Percentiles rank a stretch among this genome's conserved stretches.
phyloP scores from a whole-genome alignment of 371 early-diverging fungal species.

The Mortierella sp. region DNA sequence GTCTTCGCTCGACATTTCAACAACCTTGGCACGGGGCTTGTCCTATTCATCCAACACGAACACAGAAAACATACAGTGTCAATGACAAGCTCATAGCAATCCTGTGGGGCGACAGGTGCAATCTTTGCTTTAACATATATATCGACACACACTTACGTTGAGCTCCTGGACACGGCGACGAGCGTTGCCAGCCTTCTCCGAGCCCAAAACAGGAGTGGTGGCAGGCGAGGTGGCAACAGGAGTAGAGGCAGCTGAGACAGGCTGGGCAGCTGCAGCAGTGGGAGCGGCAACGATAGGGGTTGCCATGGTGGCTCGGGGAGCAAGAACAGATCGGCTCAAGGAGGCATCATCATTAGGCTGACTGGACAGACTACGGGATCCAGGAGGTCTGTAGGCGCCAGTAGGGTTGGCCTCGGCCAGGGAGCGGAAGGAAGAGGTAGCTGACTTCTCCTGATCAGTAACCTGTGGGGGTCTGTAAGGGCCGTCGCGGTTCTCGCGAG shows the following conservation, averaged over 20 bases:
- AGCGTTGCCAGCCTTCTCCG: slow-evolving; percentile 34
- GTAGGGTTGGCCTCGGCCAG: slow-evolving; percentile 33
- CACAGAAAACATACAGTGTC: neutral
- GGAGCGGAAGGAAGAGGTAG: slow-evolving; percentile 15
- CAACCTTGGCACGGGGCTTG: slow-evolving; percentile 77
- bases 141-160: slow-evolving; percentile 23
- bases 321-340: slow-evolving; percentile 45
- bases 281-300: slow-evolving; percentile 11
- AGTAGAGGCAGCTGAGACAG: slow-evolving; percentile 6
- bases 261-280: slow-evolving; percentile 11
- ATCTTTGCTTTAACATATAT: too few relatives aligned
- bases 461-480: slow-evolving; percentile 55
- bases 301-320: slow-evolving; percentile 38
- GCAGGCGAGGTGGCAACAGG: slow-evolving; percentile 30
- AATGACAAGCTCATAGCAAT: neutral
- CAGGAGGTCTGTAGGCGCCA: slow-evolving; percentile 51
- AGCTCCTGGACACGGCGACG: slow-evolving; percentile 53
- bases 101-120: neutral
- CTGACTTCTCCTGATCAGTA: slow-evolving; percentile 36
- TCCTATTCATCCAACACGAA: slow-evolving; percentile 48
- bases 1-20: slow-evolving; percentile 74
- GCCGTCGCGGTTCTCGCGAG: slow-evolving; percentile 52
- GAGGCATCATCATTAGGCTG: slow-evolving; percentile 30
- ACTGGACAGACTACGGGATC: slow-evolving; percentile 30
- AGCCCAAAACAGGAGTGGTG: slow-evolving; percentile 40